Conservation (phyloP, 2,329 filamentous ascomycete genomes). For the Colletotrichum coccodes region DNA sequence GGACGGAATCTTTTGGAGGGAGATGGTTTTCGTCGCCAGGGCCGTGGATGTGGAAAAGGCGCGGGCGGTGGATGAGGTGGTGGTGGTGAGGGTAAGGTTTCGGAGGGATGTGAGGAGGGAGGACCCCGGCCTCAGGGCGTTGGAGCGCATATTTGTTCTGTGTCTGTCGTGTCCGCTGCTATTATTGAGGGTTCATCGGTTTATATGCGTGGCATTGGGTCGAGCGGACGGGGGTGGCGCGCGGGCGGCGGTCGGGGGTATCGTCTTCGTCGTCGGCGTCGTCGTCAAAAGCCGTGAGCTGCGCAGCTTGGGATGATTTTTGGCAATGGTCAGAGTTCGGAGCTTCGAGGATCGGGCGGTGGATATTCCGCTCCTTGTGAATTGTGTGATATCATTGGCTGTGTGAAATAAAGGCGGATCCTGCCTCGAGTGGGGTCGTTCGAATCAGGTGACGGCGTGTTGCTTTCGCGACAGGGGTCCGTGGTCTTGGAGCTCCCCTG, state of each 20-base stretch:
- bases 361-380: conserved; percentile 10
- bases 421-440: neutral
- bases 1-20: conserved; percentile 54
- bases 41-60: conserved; percentile 50
- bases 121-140: conserved; percentile 2
- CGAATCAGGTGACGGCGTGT: conserved; percentile 48
- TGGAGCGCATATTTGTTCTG: conserved; percentile 1
- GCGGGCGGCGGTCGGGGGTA: neutral
- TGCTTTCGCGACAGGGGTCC: conserved; percentile 39
- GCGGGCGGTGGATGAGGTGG: conserved; percentile 9
- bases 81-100: conserved; percentile 1
- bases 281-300: neutral
- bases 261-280: neutral
- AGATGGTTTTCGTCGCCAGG: conserved; percentile 52
- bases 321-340: conserved; percentile 8
- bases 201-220: neutral
- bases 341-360: conserved; percentile 13
- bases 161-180: conserved; percentile 41
- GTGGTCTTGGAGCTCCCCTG: neutral
- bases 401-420: rapidly evolving
- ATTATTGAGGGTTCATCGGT: conserved; percentile 44
- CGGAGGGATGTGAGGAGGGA: conserved; percentile 21
- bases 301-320: conserved; percentile 12
- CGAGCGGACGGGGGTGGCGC: neutral
- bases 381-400: neutral